Percentiles rank a stretch among this genome's conserved stretches.
These are phyloP conservation scores for Boletus rufocinnamomeus DNA, from an alignment of 768 basidiomycete genomes.

Conservation along the genomic window DNA sequence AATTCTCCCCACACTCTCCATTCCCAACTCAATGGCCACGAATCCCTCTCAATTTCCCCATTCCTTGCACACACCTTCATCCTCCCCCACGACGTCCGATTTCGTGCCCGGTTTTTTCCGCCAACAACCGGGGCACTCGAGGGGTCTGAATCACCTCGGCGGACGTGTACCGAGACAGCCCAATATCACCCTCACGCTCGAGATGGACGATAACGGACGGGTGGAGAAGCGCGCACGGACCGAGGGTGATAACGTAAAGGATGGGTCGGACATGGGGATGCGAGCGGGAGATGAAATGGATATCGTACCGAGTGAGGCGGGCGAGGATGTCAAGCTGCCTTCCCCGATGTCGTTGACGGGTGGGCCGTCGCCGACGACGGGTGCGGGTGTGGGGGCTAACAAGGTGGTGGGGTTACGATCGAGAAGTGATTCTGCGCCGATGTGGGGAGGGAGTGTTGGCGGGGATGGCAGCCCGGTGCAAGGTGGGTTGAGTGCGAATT, in stretches of 20 bases:
- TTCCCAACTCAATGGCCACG: constrained; percentile 3
- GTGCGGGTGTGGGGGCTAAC: constrained; percentile 15
- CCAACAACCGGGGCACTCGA: constrained; percentile 18
- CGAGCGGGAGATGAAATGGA: constrained; percentile 30
- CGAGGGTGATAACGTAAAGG: constrained; percentile 12
- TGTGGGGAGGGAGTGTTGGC: constrained; percentile 23
- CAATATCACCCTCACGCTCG: constrained; percentile 34
- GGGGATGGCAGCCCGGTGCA: constrained; percentile 18
- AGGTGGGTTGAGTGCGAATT: constrained; percentile 32
- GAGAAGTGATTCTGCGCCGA: constrained; percentile 29
- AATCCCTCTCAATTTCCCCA: constrained; percentile 13
- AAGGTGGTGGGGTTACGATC: constrained; percentile 25
- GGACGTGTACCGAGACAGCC: constrained; percentile 28
- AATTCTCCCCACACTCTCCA: constrained; percentile 16
- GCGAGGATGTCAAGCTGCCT: constrained; percentile 22
- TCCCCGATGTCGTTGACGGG: constrained; percentile 25
- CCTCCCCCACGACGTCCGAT: constrained; percentile 33
- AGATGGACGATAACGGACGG: constrained; percentile 25
- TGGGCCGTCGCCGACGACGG: constrained; percentile 16
- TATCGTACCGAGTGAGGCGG: constrained; percentile 11
- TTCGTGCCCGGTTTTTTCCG: constrained; percentile 13
- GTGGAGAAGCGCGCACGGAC: constrained; percentile 31
- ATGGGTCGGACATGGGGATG: constrained; percentile 9
- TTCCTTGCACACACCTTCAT: constrained; percentile 29
- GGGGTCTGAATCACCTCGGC: constrained; percentile 31